phyloP scores from a whole-genome alignment of 2,329 filamentous ascomycete genomes.

The Bimuria novae-zelandiae region DNA sequence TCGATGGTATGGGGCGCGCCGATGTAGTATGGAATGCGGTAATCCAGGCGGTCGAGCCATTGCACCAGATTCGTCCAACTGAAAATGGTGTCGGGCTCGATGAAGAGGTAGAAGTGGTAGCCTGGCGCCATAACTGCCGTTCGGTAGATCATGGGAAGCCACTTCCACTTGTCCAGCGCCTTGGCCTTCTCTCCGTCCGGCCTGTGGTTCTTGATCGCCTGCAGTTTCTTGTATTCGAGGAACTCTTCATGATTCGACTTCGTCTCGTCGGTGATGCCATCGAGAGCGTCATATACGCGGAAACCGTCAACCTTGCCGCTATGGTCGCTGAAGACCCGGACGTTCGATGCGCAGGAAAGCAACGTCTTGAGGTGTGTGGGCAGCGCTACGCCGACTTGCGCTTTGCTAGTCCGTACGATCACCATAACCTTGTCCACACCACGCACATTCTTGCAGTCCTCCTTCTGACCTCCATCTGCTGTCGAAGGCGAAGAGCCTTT shows the following conservation, averaged over 20 bases:
- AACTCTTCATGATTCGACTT: slow-evolving; percentile 53
- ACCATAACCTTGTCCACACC: slow-evolving; percentile 58
- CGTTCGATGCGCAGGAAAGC: slow-evolving; percentile 60
- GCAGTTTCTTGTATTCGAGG: slow-evolving; percentile 56
- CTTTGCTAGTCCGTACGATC: slow-evolving; percentile 63
- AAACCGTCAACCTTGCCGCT: slow-evolving; percentile 57
- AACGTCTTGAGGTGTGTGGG: slow-evolving; percentile 60
- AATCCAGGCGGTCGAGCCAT: slow-evolving; percentile 47
- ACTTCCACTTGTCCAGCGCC: slow-evolving; percentile 64
- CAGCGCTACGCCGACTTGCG: slow-evolving; percentile 60
- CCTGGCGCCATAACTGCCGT: slow-evolving; percentile 45
- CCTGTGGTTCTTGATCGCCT: slow-evolving; percentile 49
- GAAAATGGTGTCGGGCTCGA: slow-evolving; percentile 42
- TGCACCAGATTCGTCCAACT: slow-evolving; percentile 46
- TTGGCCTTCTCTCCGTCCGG: slow-evolving; percentile 49
- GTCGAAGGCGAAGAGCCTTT: slow-evolving; percentile 1
- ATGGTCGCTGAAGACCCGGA: slow-evolving; percentile 64
- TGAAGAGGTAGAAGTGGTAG: slow-evolving; percentile 39
- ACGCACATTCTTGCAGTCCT: slow-evolving; percentile 31
- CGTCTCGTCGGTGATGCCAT: slow-evolving; percentile 43
- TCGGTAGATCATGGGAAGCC: slow-evolving; percentile 59
- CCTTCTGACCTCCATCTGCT: slow-evolving; percentile 6
- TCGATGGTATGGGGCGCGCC: slow-evolving; percentile 44
- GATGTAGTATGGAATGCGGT: slow-evolving; percentile 49
- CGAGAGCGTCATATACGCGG: slow-evolving; percentile 56